These are phyloP conservation scores for Phytophthora sojae DNA, from an alignment of 352 stramenopile species.

Conservation along the genomic window DNA sequence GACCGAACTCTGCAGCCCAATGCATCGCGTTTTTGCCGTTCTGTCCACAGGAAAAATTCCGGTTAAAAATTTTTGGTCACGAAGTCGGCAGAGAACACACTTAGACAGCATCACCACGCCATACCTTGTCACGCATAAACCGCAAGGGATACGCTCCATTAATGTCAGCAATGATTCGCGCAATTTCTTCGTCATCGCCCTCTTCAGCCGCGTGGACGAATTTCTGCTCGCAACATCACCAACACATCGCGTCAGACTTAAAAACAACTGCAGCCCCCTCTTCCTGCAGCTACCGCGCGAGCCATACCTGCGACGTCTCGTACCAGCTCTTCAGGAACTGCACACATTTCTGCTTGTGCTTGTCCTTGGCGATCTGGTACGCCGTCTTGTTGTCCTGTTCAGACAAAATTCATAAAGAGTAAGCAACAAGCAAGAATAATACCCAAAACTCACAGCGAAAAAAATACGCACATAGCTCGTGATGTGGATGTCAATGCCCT, in stretches of 20 bases:
- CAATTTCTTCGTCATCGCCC: slow-evolving; percentile 81
- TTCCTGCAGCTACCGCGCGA: background rate
- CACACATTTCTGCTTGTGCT: slow-evolving; percentile 89
- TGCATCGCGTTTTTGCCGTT: slow-evolving; percentile 92
- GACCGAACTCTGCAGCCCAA: slow-evolving; percentile 81
- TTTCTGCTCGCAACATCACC: slow-evolving; percentile 45
- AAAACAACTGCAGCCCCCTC: background rate
- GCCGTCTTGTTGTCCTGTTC: slow-evolving; percentile 88
- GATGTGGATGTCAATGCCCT: slow-evolving; percentile 89
- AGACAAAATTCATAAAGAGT: background rate
- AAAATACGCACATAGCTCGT: slow-evolving; percentile 86
- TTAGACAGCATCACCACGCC: background rate
- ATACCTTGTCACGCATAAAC: slow-evolving; percentile 87
- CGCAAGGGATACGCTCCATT: slow-evolving; percentile 81
- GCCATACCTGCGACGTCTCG: slow-evolving; percentile 82
- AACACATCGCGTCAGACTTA: background rate
- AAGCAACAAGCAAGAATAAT: background rate
- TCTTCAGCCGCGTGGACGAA: slow-evolving; percentile 87
- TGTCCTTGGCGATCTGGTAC: slow-evolving; percentile 90
- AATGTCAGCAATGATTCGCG: slow-evolving; percentile 82
- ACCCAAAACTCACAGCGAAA: background rate
- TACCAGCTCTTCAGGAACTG: slow-evolving; percentile 91
- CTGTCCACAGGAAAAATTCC: slow-evolving; percentile 32
- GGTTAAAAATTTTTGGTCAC: background rate
- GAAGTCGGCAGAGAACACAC: background rate